Evolutionary conservation across 2,329 filamentous ascomycete genomes (phyloP).

Genomic region (Lasiodiplodia gonubiensis): DNA sequence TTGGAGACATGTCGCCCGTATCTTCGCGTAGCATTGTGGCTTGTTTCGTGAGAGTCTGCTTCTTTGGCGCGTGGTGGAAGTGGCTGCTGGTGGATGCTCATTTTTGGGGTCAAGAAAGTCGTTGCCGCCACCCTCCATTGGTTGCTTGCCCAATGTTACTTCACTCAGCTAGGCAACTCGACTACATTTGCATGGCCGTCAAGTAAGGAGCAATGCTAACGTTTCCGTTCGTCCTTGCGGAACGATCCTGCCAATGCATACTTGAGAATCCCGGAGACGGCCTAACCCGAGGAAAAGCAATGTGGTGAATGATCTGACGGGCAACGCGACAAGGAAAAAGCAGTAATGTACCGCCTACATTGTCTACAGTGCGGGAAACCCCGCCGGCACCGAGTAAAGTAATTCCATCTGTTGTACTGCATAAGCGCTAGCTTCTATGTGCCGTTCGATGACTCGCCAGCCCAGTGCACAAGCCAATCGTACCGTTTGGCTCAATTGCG

Average conservation of each 20-base stretch:
- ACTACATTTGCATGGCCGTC: too few relatives aligned
- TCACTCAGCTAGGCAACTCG: not conserved
- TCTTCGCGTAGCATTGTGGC: constrained; percentile 25
- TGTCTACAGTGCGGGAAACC: not conserved
- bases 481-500: not conserved
- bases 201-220: too few relatives aligned
- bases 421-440: not conserved
- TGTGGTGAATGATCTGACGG: too few relatives aligned
- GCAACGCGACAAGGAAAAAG: too few relatives aligned
- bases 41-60: not conserved
- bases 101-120: not conserved
- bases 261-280: too few relatives aligned
- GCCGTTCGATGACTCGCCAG: not conserved
- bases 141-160: not conserved
- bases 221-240: too few relatives aligned
- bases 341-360: not conserved
- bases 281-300: too few relatives aligned
- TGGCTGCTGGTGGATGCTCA: not conserved
- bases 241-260: too few relatives aligned
- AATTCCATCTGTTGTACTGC: too few relatives aligned
- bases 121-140: not conserved
- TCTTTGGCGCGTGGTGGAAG: not conserved
- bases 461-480: not conserved
- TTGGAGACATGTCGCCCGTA: constrained; percentile 19
- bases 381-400: not conserved